Evolutionary conservation across 176 grass and related monocot species (phyloP).

Genomic region (Musa itinerans): DNA sequence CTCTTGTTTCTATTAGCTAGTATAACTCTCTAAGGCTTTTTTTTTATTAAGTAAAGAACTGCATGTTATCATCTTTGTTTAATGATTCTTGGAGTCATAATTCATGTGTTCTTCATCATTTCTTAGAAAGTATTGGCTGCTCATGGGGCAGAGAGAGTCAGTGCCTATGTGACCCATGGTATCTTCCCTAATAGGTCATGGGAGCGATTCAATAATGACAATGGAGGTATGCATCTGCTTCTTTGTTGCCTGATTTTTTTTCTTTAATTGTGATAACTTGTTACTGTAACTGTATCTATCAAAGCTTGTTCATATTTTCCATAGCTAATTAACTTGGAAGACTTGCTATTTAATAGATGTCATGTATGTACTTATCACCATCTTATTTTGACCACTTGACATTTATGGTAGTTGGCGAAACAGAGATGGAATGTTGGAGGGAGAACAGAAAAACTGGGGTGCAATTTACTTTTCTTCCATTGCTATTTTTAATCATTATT

Average conservation of each 20-base stretch:
- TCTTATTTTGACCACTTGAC: too few species aligned
- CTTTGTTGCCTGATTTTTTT: not conserved
- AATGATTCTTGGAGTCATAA: not conserved
- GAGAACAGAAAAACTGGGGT: too few species aligned
- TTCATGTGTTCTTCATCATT: not conserved
- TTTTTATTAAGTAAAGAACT: not conserved
- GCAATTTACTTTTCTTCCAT: too few species aligned
- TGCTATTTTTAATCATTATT: too few species aligned
- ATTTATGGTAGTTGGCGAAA: too few species aligned
- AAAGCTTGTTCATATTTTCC: not conserved
- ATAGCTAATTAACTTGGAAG: too few species aligned
- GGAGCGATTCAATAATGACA: constrained; percentile 45
- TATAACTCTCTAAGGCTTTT: not conserved
- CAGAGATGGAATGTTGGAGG: too few species aligned
- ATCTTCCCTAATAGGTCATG: constrained; percentile 77
- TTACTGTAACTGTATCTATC: not conserved
- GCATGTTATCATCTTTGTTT: too few species aligned
- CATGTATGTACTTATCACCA: too few species aligned
- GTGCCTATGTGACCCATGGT: constrained; percentile 93
- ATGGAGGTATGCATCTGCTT: constrained; percentile 49
- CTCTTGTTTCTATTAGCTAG: not conserved
- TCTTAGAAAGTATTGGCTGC: constrained; percentile 36
- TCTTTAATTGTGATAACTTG: not conserved
- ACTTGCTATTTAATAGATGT: too few species aligned
- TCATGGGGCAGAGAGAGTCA: constrained; percentile 77